phyloP scores from a whole-genome alignment of 352 stramenopile genomes.

The Globisporangium recalcitrans region DNA sequence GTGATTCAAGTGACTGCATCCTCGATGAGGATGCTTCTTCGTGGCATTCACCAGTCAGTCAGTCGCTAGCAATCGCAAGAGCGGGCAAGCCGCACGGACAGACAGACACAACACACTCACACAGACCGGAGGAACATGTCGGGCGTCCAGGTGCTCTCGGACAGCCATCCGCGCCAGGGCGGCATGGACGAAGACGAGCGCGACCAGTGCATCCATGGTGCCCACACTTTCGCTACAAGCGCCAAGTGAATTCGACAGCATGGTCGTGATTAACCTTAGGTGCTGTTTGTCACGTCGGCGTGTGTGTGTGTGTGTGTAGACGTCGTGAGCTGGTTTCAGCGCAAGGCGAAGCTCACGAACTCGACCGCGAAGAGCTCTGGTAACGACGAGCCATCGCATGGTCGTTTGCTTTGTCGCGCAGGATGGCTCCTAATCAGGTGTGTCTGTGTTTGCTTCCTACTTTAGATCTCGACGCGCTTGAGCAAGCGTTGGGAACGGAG shows the following conservation, averaged over 20 bases:
- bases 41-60: neutral
- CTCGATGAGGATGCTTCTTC: too few relatives aligned
- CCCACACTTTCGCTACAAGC: neutral
- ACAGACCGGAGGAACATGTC: conserved; percentile 40
- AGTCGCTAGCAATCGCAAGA: neutral
- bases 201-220: conserved; percentile 79
- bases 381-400: conserved; percentile 3
- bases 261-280: neutral
- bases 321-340: conserved; percentile 82
- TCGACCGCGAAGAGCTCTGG: conserved; percentile 41
- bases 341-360: conserved; percentile 58
- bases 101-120: too few relatives aligned
- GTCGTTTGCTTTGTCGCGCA: neutral
- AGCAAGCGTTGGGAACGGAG: conserved; percentile 57
- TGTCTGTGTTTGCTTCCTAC: neutral
- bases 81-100: too few relatives aligned
- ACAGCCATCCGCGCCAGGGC: conserved; percentile 66
- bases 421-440: neutral
- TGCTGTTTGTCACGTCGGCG: neutral
- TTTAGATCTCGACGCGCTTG: conserved; percentile 64
- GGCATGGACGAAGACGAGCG: conserved; percentile 76
- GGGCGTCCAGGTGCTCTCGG: conserved; percentile 64
- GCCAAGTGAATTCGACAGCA: neutral
- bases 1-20: too few relatives aligned
- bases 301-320: conserved; percentile 28